A percentile compares a stretch with the other conserved stretches of the same genome.
These are phyloP conservation scores for Coemansia sp. DNA, from an alignment of 192 early-diverging fungal genomes.

Conservation along the genomic window DNA sequence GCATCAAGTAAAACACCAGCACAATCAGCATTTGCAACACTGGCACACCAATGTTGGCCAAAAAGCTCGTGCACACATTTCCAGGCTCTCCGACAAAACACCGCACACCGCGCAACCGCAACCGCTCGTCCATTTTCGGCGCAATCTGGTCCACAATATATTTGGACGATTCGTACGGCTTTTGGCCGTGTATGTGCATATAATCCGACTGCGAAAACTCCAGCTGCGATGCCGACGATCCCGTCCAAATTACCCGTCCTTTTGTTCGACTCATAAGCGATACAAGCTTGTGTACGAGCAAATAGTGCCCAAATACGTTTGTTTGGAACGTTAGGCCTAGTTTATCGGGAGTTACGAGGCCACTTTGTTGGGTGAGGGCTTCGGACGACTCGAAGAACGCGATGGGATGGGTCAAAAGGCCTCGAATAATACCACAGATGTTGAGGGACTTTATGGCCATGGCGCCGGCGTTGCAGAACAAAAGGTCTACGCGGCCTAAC, in stretches of 20 bases:
- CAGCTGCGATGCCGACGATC: constrained; percentile 32
- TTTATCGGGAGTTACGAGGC: constrained; percentile 33
- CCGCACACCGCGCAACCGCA: constrained; percentile 2
- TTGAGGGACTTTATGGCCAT: constrained; percentile 44
- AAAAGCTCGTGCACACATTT: constrained; percentile 37
- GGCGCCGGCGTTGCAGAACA: constrained; percentile 55
- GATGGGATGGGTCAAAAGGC: constrained; percentile 36
- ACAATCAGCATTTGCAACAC: constrained; percentile 23
- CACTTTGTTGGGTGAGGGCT: constrained; percentile 36
- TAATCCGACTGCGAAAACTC: constrained; percentile 36
- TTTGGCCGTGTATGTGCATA: constrained; percentile 44
- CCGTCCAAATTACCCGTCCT: constrained; percentile 49
- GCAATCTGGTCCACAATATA: constrained; percentile 51
- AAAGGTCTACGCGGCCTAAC: constrained; percentile 18
- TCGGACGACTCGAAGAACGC: constrained; percentile 48
- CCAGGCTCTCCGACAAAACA: constrained; percentile 52
- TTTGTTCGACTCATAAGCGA: background rate
- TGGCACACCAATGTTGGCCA: constrained; percentile 20
- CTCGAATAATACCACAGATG: constrained; percentile 14
- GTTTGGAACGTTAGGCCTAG: constrained; percentile 53
- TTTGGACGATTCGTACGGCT: constrained; percentile 56
- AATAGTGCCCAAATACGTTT: constrained; percentile 55
- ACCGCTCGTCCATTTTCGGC: constrained; percentile 21
- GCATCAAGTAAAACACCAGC: constrained; percentile 30
- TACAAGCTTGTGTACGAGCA: constrained; percentile 36